Evolutionary conservation across 1,284 basidiomycete species (phyloP), one percentile per base, ranked within the genome.

Genomic region (Pseudozyma pruni): DNA sequence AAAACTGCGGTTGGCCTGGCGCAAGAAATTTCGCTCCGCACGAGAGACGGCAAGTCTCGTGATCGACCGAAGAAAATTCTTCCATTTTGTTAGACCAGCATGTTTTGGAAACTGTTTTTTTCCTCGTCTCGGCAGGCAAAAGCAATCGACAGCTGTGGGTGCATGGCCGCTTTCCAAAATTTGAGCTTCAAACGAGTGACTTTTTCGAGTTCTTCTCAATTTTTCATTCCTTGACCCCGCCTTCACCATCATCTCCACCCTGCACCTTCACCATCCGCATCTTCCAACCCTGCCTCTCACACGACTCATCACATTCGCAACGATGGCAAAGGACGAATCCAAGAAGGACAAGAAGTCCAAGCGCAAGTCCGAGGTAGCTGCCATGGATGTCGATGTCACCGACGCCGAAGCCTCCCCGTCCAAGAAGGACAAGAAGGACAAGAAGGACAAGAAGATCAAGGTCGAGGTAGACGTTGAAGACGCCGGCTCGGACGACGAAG

Each of bases 321-420:
- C 43, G 14, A 77, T 79, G 72, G 72, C 57, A 37, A 80, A 73
- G 43, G 75, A 74, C 63, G 75, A 75, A 57, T 27, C 52, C 17
- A 78, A 76, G 63, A 75, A 75, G 64, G 75, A 75, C 46, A 78
- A 78, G 55, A 77, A 75, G 64, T 67, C 72, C 32, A 67, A 63
- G 53, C 53, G 69, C 41, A 68, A 72, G 46, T 68, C 74, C 27
- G 74, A 72, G 10, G 72, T 69, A 10, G 59, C 59, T 11, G 57
- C 72, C n/a, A 70, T 69, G 52, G 74, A 66, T 20, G 40, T 62
- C 23, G 70, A 73, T 39, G 35, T 48, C 17, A 45, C 55, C 38
- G 47, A 62, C n/a, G 35, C 58, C n/a, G 54, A 52, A 10, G 61
- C 57, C 11, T 38, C 58, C 5, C 49, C 67, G 13, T 62, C 68